Evolutionary conservation across 1,139 yeast genomes (phyloP).

Genomic region (Suzukiozyma palmioleophila): DNA sequence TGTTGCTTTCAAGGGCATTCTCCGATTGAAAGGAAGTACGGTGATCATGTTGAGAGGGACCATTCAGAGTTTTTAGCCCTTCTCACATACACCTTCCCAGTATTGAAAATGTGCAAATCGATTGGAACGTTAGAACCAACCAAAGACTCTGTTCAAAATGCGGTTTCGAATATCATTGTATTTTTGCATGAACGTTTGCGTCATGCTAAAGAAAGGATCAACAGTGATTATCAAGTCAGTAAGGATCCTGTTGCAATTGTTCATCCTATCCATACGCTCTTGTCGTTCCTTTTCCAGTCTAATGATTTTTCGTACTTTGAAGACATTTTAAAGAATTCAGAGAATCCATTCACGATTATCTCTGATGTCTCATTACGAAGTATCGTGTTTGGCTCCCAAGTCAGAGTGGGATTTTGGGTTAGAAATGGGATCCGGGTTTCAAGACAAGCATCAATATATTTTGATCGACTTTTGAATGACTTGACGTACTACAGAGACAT

Average conservation of each 20-base stretch:
- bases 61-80: slow-evolving; percentile 46
- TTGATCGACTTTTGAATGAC: slow-evolving; percentile 33
- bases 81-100: slow-evolving; percentile 41
- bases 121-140: slow-evolving; percentile 32
- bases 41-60: slow-evolving; percentile 66
- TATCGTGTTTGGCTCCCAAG: slow-evolving; percentile 67
- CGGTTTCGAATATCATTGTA: slow-evolving; percentile 19
- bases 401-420: slow-evolving; percentile 82
- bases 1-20: slow-evolving; percentile 56
- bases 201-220: slow-evolving; percentile 29
- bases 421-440: slow-evolving; percentile 66
- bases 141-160: slow-evolving; percentile 15
- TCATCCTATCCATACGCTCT: slow-evolving; percentile 55
- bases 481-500: slow-evolving; percentile 43
- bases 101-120: slow-evolving; percentile 42
- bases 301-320: slow-evolving; percentile 21
- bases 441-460: slow-evolving; percentile 40
- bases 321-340: slow-evolving; percentile 13
- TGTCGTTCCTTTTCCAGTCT: slow-evolving; percentile 37
- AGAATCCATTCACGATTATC: slow-evolving; percentile 33
- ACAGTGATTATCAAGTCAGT: slow-evolving; percentile 43
- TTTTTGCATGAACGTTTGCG: slow-evolving; percentile 19
- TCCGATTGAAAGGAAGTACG: slow-evolving; percentile 53
- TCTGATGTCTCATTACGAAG: slow-evolving; percentile 59
- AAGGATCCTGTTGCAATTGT: slow-evolving; percentile 49